Base-by-base conservation (phyloP, 2,329 filamentous ascomycete species). In the Fusarium redolens region DNA sequence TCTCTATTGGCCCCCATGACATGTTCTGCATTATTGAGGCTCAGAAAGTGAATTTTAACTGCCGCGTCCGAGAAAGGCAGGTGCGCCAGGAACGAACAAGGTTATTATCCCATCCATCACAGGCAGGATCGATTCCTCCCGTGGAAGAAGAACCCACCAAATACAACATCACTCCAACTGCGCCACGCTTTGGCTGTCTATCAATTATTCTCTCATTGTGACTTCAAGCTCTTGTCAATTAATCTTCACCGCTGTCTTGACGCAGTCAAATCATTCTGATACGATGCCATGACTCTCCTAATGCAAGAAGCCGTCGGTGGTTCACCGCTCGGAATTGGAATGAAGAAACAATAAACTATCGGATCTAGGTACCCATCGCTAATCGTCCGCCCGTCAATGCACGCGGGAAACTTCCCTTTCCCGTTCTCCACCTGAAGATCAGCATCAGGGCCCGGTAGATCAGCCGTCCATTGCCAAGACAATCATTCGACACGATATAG, bases 231-330 rank as follows among this genome's bases (percentile, higher is more conserved):
- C 15, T 61, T 37, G 30, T 28, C n/a, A 18, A 54, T 41, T 4
- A 4, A 54, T 33, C 8, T 20, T 54, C 41, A 48, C 63, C 63
- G 54, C 47, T 38, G 31, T 31, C 30, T 38, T 31, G 33, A 37
- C 14, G 28, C 38, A 44, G 30, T 11, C 51, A 18, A 62, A 62
- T 54, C 31, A 35, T 50, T n/a, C 33, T 50, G 38, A 59, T 41
- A 41, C 50, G 38, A 60, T 25, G 22, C n/a, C 17, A 51, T 67
- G 43, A 35, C 43, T 35, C 37, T 45, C 22, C 17, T 13, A 25
- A 59, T 73, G 70, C 69, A 73, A 54, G 66, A 61, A 68, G 45
- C 69, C 69, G 70, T 51, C n/a, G n/a, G 31, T 40, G 51, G 13
- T 52, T 63, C 64, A 45, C 48, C 63, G 41, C 43, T 50, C 37